Percentiles rank a stretch among this genome's conserved stretches.
These are phyloP conservation scores for Hymenoscyphus scutula DNA, from an alignment of 2,329 filamentous ascomycete species.

Conservation along the genomic window DNA sequence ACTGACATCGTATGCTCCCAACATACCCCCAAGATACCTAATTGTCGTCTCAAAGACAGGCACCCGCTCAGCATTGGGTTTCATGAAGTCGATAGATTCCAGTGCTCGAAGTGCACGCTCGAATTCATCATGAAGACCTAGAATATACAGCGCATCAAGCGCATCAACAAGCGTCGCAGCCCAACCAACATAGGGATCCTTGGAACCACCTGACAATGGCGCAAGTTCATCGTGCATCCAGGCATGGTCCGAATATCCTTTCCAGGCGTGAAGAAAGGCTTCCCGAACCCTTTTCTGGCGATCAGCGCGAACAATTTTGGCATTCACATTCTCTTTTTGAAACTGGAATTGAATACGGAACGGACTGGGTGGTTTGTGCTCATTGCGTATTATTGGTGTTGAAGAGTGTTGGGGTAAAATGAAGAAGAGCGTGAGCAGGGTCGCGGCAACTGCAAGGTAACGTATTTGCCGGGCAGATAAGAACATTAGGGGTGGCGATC, in stretches of 20 bases:
- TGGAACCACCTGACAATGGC: conserved; percentile 63
- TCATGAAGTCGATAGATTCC: conserved; percentile 21
- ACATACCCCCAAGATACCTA: conserved; percentile 26
- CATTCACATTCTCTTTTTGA: not conserved
- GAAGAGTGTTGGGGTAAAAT: too few species aligned
- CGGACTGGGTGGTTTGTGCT: not conserved
- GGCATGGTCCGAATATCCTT: conserved; percentile 72
- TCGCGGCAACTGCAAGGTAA: too few species aligned
- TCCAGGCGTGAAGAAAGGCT: conserved; percentile 51
- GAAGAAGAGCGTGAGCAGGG: too few species aligned
- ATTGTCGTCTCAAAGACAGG: conserved; percentile 28
- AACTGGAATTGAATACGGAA: not conserved
- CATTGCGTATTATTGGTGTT: too few species aligned
- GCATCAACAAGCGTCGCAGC: conserved; percentile 79
- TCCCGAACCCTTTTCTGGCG: conserved; percentile 1
- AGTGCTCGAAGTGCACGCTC: conserved; percentile 68
- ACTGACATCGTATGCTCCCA: conserved; percentile 41
- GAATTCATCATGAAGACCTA: conserved; percentile 74
- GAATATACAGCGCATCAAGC: conserved; percentile 81
- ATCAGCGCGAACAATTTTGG: not conserved
- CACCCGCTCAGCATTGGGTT: conserved; percentile 16
- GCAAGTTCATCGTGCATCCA: conserved; percentile 82
- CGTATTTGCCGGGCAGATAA: too few species aligned
- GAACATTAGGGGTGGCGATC: too few species aligned
- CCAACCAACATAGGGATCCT: conserved; percentile 86